Percentiles rank a stretch among this genome's conserved stretches.
These are phyloP conservation scores for Bjerkandera adusta DNA, from an alignment of 1,284 basidiomycete genomes.

Conservation along the genomic window DNA sequence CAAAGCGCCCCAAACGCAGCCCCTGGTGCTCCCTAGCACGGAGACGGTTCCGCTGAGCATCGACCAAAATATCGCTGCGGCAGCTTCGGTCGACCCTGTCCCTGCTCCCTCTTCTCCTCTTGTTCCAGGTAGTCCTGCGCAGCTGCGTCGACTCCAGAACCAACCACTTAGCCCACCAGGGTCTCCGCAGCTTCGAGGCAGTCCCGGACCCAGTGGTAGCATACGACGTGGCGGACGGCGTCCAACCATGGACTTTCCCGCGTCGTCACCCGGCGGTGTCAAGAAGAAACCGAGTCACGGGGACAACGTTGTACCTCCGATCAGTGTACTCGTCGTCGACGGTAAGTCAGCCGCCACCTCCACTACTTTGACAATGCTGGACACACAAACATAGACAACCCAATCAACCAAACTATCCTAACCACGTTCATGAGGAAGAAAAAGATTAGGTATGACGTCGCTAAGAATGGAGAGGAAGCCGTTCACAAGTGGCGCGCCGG, in stretches of 20 bases:
- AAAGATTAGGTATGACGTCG: conserved; percentile 94
- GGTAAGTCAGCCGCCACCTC: conserved; percentile 47
- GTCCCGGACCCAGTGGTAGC: conserved; percentile 6
- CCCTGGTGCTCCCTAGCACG: too few relatives aligned
- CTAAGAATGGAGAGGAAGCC: conserved; percentile 94
- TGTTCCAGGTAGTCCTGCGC: too few relatives aligned
- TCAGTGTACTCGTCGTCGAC: conserved; percentile 95
- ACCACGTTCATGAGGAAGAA: conserved; percentile 96
- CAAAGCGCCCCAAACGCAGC: too few relatives aligned
- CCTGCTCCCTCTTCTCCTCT: too few relatives aligned
- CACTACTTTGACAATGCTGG: background rate
- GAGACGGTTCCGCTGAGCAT: conserved; percentile 2
- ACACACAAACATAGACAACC: conserved; percentile 71
- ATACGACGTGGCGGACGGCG: conserved; percentile 17
- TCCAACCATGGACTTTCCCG: background rate
- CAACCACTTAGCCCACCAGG: conserved; percentile 21
- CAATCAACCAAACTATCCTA: conserved; percentile 97
- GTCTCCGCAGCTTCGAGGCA: conserved; percentile 24
- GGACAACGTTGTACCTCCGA: conserved; percentile 82
- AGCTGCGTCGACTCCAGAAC: conserved; percentile 8
- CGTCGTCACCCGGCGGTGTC: conserved; percentile 8
- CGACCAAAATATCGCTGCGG: conserved; percentile 6
- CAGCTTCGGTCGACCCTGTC: background rate
- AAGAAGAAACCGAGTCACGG: conserved; percentile 26
- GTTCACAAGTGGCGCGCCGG: conserved; percentile 96